Conservation (phyloP, 768 basidiomycete genomes). For the Chalciporus piperatus region DNA sequence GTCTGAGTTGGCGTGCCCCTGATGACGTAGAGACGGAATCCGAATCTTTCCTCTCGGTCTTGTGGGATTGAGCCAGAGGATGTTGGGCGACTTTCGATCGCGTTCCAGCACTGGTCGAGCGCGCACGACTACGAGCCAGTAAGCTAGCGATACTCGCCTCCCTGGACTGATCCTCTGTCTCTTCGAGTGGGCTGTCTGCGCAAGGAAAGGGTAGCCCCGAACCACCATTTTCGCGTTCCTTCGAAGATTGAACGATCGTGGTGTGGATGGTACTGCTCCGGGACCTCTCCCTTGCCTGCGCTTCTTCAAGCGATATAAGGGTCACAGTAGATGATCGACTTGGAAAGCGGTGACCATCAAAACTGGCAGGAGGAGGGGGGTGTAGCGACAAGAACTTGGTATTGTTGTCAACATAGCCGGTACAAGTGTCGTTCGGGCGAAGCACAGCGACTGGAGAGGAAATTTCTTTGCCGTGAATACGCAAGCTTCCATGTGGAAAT, state of each 20-base stretch:
- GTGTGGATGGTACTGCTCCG: constrained; percentile 46
- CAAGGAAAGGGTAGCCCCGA: constrained; percentile 33
- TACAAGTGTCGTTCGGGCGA: constrained; percentile 24
- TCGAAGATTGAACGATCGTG: constrained; percentile 24
- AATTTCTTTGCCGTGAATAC: constrained; percentile 50
- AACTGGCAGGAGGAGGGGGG: constrained; percentile 29
- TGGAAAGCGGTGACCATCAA: constrained; percentile 44
- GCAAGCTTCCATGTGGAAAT: constrained; percentile 11
- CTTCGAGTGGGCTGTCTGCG: constrained; percentile 28
- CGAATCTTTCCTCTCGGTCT: constrained; percentile 42
- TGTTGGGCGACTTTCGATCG: constrained; percentile 41
- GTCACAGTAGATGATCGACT: constrained; percentile 49
- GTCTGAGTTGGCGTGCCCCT: constrained; percentile 49
- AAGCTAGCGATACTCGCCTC: constrained; percentile 25
- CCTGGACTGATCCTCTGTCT: constrained; percentile 14
- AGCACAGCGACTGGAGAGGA: constrained; percentile 52
- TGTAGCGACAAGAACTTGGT: constrained; percentile 32
- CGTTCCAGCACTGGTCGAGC: constrained; percentile 61
- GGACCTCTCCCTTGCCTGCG: constrained; percentile 62
- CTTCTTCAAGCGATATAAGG: constrained; percentile 77
- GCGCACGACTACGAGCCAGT: constrained; percentile 40
- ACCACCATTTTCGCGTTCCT: constrained; percentile 22
- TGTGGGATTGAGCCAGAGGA: constrained; percentile 37
- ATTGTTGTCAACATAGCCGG: constrained; percentile 28
- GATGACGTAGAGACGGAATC: constrained; percentile 30